Base-by-base conservation (phyloP, 495 filamentous ascomycete species). In the Mycothermus thermophilus region DNA sequence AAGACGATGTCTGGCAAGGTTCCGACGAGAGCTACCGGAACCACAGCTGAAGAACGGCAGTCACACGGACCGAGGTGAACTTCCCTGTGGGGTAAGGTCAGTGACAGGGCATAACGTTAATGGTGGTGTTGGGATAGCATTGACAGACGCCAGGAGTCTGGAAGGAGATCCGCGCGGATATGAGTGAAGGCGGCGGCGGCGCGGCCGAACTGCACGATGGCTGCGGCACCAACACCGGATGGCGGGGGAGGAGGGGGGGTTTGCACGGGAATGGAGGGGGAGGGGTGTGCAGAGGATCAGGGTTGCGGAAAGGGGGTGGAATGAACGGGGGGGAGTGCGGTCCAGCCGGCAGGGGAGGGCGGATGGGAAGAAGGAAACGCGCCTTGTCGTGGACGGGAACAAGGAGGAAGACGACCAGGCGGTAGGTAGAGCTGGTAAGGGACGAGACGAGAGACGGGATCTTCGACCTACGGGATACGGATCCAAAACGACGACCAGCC, bases 51-150 rank as follows among this genome's bases (percentile, higher is more conserved):
- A 42, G 48, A 54, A 52, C 55, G 58, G 58, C 54, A 60, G 55
- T 59, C 58, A 51, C 50, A 56, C 59, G 54, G 57, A 54, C 58
- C 59, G 59, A 56, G 52, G 55, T 44, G 43, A 42, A 54, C 46
- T 59, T 59, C 43, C 46, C 37, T 61, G 49, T 59, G 55, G 57
- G 48, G 59, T 50, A 46, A 41, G 44, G 43, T 47, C 32, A 58
- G 51, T 57, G 48, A 56, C 47, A 51, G 45, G n/a, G 54, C 50
- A 62, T 57, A 50, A 59, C 54, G 63, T 63, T 55, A 51, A 62
- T 48, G 52, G 13, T 48, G 51, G 38, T 47, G 43, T 38, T 52
- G 44, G 23, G 46, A 54, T 46, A 59, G 58, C 60, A 64, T 60
- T 34, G 48, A 60, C 45, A 45, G 49, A 56, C 42, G 50, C 57